Percentiles rank a stretch among this genome's conserved stretches.
Conservation (phyloP, 2,329 filamentous ascomycete genomes). For the Alternaria gaisen region DNA sequence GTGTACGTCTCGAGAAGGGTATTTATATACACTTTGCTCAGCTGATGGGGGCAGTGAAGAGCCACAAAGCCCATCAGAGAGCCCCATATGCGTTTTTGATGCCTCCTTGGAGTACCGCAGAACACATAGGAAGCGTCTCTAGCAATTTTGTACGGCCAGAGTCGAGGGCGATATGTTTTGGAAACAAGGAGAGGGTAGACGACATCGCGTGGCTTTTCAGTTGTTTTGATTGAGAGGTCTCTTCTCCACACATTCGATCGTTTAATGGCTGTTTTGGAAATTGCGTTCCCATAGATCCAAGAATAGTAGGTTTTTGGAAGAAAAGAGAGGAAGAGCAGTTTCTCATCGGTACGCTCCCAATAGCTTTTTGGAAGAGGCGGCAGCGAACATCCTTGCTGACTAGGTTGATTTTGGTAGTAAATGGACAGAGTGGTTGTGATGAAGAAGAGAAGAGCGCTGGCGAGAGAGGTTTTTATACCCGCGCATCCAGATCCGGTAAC, state of each 20-base stretch:
- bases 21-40: background rate
- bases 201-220: no score
- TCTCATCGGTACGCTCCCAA: background rate
- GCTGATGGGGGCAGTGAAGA: no score
- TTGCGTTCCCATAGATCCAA: no score
- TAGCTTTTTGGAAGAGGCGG: background rate
- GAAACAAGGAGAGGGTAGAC: background rate
- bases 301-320: no score
- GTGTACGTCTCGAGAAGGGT: background rate
- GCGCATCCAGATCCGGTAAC: background rate
- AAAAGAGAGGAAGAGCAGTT: background rate
- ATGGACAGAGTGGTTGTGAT: fast-evolving
- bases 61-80: background rate
- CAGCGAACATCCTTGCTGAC: background rate
- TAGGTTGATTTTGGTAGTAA: background rate
- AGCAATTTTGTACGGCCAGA: background rate
- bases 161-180: background rate
- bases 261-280: no score
- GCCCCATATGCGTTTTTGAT: background rate
- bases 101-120: no score
- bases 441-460: background rate
- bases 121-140: background rate
- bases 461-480: background rate
- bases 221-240: background rate
- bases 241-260: background rate